Percentiles rank a stretch among this genome's conserved stretches.
Conservation (phyloP, 1,284 basidiomycete genomes). For the Butyriboletus appendiculatus region DNA sequence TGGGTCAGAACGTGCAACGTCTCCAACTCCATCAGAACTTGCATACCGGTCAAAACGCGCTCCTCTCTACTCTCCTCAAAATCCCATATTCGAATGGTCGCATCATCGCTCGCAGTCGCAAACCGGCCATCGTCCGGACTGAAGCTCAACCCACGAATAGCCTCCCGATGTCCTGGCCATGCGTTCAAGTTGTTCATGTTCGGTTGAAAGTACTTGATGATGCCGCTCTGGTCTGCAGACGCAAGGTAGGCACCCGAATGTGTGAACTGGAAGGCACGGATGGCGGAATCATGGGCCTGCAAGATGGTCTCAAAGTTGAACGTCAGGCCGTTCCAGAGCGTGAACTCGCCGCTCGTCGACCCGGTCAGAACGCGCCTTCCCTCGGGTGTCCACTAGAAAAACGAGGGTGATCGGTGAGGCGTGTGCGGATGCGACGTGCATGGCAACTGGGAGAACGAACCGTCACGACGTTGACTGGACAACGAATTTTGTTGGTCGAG, state of each 20-base stretch:
- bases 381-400: slow-evolving; percentile 90
- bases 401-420: slow-evolving; percentile 1
- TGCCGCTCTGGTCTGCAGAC: slow-evolving; percentile 90
- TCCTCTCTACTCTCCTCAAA: slow-evolving; percentile 93
- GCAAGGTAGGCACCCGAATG: slow-evolving; percentile 91
- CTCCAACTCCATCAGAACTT: not conserved
- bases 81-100: slow-evolving; percentile 92
- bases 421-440: not conserved
- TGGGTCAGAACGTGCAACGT: slow-evolving; percentile 1
- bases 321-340: slow-evolving; percentile 97
- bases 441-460: slow-evolving; percentile 47
- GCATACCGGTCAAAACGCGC: slow-evolving; percentile 76
- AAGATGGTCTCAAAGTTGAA: slow-evolving; percentile 99
- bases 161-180: slow-evolving; percentile 87
- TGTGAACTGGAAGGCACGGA: slow-evolving; percentile 88
- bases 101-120: slow-evolving; percentile 94
- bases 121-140: slow-evolving; percentile 91
- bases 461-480: slow-evolving; percentile 93
- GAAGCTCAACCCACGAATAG: slow-evolving; percentile 89
- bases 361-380: slow-evolving; percentile 91
- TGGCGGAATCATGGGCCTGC: slow-evolving; percentile 94
- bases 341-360: slow-evolving; percentile 97
- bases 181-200: slow-evolving; percentile 99
- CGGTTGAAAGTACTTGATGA: slow-evolving; percentile 98
- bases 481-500: slow-evolving; percentile 97